phyloP scores from a whole-genome alignment of 306 rosid genomes.

The Citrullus mucosospermus region DNA sequence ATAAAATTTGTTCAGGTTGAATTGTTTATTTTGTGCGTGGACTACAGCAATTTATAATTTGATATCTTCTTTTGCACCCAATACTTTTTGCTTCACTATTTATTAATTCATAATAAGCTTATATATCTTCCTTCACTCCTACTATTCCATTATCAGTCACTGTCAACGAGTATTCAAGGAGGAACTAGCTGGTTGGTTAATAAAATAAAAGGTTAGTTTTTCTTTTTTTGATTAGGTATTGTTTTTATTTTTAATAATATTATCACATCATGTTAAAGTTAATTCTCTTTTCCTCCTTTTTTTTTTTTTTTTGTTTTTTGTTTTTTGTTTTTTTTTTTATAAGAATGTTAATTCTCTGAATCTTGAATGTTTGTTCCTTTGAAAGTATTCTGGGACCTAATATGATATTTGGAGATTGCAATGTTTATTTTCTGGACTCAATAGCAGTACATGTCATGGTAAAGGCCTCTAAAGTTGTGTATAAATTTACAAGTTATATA shows the following conservation, averaged over 20 bases:
- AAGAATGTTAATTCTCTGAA: neutral
- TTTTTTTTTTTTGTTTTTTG: too few relatives aligned
- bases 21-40: neutral
- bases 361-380: neutral
- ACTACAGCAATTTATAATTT: neutral
- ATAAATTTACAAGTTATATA: neutral
- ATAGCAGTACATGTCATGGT: neutral
- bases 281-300: neutral
- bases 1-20: neutral
- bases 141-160: neutral
- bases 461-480: neutral
- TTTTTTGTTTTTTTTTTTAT: too few relatives aligned
- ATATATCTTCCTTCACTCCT: neutral
- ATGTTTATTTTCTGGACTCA: neutral
- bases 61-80: neutral
- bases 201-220: conserved; percentile 13
- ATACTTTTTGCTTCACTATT: neutral
- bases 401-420: neutral
- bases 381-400: neutral
- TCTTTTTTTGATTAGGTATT: neutral
- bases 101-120: neutral
- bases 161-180: conserved; percentile 9
- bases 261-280: neutral
- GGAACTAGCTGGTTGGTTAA: conserved; percentile 18
- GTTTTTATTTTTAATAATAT: neutral